phyloP scores from a whole-genome alignment of 176 grass and related monocot species.

The Musa acuminata region DNA sequence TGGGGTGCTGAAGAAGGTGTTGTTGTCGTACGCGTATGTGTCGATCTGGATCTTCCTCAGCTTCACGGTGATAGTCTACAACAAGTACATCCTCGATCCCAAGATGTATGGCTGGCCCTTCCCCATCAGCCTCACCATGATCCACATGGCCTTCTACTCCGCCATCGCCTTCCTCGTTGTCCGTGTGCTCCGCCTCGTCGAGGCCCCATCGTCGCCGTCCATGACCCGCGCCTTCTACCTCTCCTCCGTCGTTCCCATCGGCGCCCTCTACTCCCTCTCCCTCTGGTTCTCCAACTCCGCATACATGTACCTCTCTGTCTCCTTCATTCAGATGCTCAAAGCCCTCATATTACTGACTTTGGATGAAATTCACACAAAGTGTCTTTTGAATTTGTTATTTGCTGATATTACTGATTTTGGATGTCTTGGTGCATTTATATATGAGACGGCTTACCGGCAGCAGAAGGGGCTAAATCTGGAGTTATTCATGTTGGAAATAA shows the following conservation, averaged over 20 bases:
- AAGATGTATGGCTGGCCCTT: conserved; percentile 99
- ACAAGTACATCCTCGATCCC: conserved; percentile 98
- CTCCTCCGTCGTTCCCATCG: conserved; percentile 12
- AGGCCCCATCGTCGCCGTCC: conserved; percentile 30
- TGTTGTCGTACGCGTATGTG: conserved; percentile 79
- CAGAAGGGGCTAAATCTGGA: no score
- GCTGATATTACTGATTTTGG: no score
- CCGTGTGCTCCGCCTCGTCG: conserved; percentile 62
- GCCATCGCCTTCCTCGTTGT: conserved; percentile 56
- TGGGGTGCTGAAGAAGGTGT: conserved; percentile 56
- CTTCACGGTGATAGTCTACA: conserved; percentile 95
- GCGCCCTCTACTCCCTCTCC: conserved; percentile 55
- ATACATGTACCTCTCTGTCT: conserved; percentile 96
- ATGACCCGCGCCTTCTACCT: conserved; percentile 6
- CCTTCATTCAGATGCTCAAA: conserved; percentile 99
- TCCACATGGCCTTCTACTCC: conserved; percentile 96
- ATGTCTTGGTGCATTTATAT: no score
- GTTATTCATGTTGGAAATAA: no score
- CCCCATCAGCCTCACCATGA: conserved; percentile 85
- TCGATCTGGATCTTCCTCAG: conserved; percentile 91
- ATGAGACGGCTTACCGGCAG: no score
- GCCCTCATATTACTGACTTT: no score
- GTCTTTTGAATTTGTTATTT: no score
- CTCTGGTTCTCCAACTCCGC: conserved; percentile 71
- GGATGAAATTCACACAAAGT: no score